A percentile compares a stretch with the other conserved stretches of the same genome.
These are phyloP conservation scores for Lathyrus sativus DNA, from an alignment of 306 rosid genomes.

Conservation along the genomic window DNA sequence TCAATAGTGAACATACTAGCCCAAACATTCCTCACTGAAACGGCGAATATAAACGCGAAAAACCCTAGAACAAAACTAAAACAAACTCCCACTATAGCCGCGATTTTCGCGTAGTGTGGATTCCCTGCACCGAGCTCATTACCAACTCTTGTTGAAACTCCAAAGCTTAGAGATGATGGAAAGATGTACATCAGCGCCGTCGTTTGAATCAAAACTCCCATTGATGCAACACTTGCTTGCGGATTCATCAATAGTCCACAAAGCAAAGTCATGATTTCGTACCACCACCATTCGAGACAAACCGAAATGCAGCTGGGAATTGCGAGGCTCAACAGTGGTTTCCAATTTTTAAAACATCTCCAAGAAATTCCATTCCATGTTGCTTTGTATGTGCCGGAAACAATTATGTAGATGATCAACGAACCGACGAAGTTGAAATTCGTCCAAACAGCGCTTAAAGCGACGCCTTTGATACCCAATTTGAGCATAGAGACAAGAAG, in stretches of 20 bases:
- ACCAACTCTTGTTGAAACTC: conserved; percentile 46
- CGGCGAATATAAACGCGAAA: conserved; percentile 61
- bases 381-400: conserved; percentile 12
- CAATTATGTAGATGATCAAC: conserved; percentile 17
- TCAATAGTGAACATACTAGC: conserved; percentile 77
- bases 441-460: conserved; percentile 40
- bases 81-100: conserved; percentile 63
- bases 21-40: conserved; percentile 68
- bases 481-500: conserved; percentile 33
- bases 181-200: no score
- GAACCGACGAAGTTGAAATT: conserved; percentile 39
- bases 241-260: conserved; percentile 42
- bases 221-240: conserved; percentile 38
- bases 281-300: conserved; percentile 60
- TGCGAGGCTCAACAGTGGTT: conserved; percentile 25
- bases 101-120: conserved; percentile 56
- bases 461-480: conserved; percentile 45
- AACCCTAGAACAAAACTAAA: conserved; percentile 62
- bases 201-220: no score
- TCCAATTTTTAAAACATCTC: conserved; percentile 28
- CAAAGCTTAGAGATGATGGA: conserved; percentile 36
- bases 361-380: conserved; percentile 28
- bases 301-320: conserved; percentile 46
- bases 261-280: conserved; percentile 45
- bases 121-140: conserved; percentile 42